These are phyloP conservation scores for Samsoniella hepiali DNA, from an alignment of 2,329 filamentous ascomycete species.

Conservation along the genomic window DNA sequence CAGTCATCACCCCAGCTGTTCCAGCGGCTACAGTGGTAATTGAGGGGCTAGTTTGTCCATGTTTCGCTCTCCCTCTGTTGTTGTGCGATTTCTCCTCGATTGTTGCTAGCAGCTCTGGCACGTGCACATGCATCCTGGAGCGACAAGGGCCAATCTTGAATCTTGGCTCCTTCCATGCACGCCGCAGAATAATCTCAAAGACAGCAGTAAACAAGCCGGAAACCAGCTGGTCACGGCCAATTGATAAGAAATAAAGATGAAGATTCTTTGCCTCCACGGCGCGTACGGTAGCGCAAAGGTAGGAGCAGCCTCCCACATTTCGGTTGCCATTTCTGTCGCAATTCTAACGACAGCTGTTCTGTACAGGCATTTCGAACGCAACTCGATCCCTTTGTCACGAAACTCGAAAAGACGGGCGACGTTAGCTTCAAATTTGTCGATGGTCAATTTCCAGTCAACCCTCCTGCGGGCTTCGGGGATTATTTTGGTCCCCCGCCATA, in stretches of 20 bases:
- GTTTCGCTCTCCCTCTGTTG: constrained; percentile 1
- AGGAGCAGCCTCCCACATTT: constrained; percentile 25
- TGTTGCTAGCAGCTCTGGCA: not conserved
- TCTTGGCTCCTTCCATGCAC: not conserved
- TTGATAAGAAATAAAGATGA: constrained; percentile 49
- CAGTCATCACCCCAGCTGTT: not conserved
- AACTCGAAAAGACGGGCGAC: constrained; percentile 21
- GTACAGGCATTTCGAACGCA: constrained; percentile 54
- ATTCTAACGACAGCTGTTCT: constrained; percentile 14
- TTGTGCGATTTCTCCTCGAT: not conserved
- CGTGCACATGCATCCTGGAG: not conserved
- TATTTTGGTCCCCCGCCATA: constrained; percentile 56
- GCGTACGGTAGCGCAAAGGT: constrained; percentile 56
- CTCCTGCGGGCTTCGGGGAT: constrained; percentile 52
- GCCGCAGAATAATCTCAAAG: not conserved
- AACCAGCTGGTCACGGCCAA: not conserved
- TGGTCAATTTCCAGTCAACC: constrained; percentile 47
- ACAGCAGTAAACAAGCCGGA: not conserved
- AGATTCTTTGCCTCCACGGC: constrained; percentile 55
- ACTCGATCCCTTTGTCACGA: constrained; percentile 35
- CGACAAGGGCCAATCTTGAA: not conserved
- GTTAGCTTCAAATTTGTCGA: constrained; percentile 48
- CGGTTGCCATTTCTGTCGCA: not conserved
- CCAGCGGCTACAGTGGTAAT: not conserved
- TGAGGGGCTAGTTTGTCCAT: not conserved